Base-by-base conservation (phyloP, 805 yeast species). In the Wickerhamiella azymoides region DNA sequence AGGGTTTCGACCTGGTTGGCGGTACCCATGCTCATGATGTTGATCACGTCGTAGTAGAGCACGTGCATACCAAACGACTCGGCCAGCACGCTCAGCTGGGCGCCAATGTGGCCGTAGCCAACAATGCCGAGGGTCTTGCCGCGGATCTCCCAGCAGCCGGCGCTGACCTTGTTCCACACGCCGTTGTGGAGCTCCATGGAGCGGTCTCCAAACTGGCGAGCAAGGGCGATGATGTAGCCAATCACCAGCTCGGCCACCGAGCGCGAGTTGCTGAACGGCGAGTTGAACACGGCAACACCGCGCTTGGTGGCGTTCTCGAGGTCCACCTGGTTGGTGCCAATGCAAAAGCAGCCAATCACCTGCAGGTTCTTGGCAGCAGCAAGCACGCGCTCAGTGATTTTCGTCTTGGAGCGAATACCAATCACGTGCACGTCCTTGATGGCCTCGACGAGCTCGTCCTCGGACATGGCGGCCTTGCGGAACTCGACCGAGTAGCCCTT, bases 401-500 rank as follows among this genome's bases (percentile, higher is more conserved):
- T 83, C 43, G 98, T 92, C 72, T 92, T 92, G 50, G 97, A 92
- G 71, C 98, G 84, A 61, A 92, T 88, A 67, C 98, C 98, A 61
- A 92, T 79, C 49, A 96, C 98, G 62, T 92, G 97, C 44, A 85
- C 96, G 56, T 82, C 85, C 60, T 74, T 74, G 66, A 92, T 89
- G 68, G 86, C 88, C 69, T 85, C 94, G 60, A 92, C 84, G 62
- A 92, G 77, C 68, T 86, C 96, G 9, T 79, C 95, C 66, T 92
- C 97, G 19, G 84, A 80, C 57, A 92, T 69, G 5, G 96, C 84
- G 46, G 88, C 70, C 71, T 85, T 88, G 71, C 80, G 76, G 66
- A 84, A 84, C 63, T 92, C 98, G 45, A 92, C 94, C 69, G 92
- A 97, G 71, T 92, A 92, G 49, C 98, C 98, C 71, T 92, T 96